Conservation (phyloP, 768 basidiomycete species). For the Lactifluus echinatus region DNA sequence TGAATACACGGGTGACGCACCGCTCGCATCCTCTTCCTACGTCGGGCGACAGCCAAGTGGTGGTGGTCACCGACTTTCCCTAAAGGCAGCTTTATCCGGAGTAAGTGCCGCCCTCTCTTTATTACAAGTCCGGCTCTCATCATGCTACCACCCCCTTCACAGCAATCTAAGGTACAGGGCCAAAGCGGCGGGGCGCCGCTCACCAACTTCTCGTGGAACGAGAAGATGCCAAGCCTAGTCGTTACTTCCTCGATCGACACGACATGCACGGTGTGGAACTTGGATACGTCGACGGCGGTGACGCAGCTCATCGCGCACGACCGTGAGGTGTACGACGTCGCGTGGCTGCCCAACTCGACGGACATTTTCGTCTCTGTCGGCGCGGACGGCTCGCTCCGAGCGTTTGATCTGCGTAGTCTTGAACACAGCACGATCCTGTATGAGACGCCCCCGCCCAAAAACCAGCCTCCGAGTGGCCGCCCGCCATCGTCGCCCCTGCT, state of each 20-base stretch:
- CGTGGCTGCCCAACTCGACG: constrained; percentile 94
- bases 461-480: constrained; percentile 51
- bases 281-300: constrained; percentile 85
- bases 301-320: constrained; percentile 98
- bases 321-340: constrained; percentile 92
- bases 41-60: constrained; percentile 55
- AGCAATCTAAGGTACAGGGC: constrained; percentile 88
- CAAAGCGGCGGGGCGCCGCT: constrained; percentile 80
- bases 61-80: constrained; percentile 54
- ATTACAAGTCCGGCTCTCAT: constrained; percentile 7
- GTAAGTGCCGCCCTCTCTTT: constrained; percentile 38
- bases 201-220: constrained; percentile 98
- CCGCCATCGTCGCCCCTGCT: constrained; percentile 76
- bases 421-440: constrained; percentile 99
- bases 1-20: constrained; percentile 72
- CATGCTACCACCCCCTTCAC: not conserved
- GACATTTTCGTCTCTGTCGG: constrained; percentile 98
- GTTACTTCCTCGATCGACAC: constrained; percentile 99
- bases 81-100: constrained; percentile 75
- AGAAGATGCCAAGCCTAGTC: constrained; percentile 80
- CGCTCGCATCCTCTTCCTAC: constrained; percentile 48
- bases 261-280: constrained; percentile 98
- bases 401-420: constrained; percentile 91
- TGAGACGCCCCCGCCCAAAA: constrained; percentile 80
- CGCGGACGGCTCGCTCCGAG: constrained; percentile 91